phyloP scores from a whole-genome alignment of 2,329 filamentous ascomycete genomes.

The Pseudogymnoascus sp. region DNA sequence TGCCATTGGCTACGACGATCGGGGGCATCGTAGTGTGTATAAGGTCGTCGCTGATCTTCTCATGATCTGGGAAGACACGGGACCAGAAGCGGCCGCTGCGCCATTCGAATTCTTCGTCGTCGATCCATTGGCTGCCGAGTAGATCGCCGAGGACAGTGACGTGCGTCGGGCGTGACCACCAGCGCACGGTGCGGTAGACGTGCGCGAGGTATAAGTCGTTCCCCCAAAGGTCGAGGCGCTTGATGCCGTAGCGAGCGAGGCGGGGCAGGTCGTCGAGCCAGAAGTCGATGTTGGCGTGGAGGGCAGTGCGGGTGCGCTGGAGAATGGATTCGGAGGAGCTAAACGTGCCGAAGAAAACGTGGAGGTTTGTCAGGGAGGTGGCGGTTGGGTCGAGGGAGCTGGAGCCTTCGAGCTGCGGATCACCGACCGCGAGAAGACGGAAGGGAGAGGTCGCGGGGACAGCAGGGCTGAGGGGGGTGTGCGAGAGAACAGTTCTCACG shows the following conservation, averaged over 20 bases:
- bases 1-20: slow-evolving; percentile 33
- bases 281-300: slow-evolving; percentile 57
- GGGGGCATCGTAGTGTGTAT: slow-evolving; percentile 29
- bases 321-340: slow-evolving; percentile 41
- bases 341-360: slow-evolving; percentile 29
- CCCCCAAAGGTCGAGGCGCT: slow-evolving; percentile 79
- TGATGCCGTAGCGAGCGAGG: slow-evolving; percentile 61
- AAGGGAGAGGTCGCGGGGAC: slow-evolving; percentile 58
- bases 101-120: slow-evolving; percentile 71
- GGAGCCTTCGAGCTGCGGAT: slow-evolving; percentile 91
- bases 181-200: slow-evolving; percentile 75
- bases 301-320: slow-evolving; percentile 44
- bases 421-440: slow-evolving; percentile 77
- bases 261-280: slow-evolving; percentile 62
- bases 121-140: slow-evolving; percentile 92
- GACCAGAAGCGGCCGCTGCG: slow-evolving; percentile 74
- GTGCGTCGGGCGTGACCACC: slow-evolving; percentile 83
- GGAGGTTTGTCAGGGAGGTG: slow-evolving; percentile 49
- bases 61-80: slow-evolving; percentile 64
- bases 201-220: slow-evolving; percentile 95
- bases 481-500: slow-evolving; percentile 23
- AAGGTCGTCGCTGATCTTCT: slow-evolving; percentile 55
- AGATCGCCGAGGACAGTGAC: slow-evolving; percentile 85
- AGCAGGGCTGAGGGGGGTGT: slow-evolving; percentile 24
- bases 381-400: slow-evolving; percentile 62